Evolutionary conservation across 371 early-diverging fungal species (phyloP).

Genomic region (Lichtheimia ramosa): DNA sequence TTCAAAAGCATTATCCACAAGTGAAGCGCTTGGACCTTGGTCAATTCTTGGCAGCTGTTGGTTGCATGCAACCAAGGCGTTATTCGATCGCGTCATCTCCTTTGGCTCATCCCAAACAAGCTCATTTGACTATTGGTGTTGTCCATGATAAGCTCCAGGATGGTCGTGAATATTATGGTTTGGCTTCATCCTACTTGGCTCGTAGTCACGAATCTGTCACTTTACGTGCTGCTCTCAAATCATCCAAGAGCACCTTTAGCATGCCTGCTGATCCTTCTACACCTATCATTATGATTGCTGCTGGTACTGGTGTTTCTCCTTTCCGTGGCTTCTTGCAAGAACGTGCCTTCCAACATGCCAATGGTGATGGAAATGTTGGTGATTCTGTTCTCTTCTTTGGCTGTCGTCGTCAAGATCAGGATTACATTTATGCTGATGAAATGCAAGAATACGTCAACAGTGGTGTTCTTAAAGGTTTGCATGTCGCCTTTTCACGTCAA

Average conservation of each 20-base stretch:
- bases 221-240: slow-evolving; percentile 40
- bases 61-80: slow-evolving; percentile 52
- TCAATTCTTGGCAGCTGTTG: slow-evolving; percentile 47
- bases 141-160: slow-evolving; percentile 40
- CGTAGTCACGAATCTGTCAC: background rate
- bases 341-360: slow-evolving; percentile 27
- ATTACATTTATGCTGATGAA: slow-evolving; percentile 75
- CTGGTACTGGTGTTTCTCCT: slow-evolving; percentile 89
- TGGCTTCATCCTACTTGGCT: slow-evolving; percentile 40
- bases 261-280: slow-evolving; percentile 34
- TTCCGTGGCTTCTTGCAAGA: slow-evolving; percentile 80
- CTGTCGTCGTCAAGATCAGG: slow-evolving; percentile 68
- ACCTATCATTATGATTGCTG: slow-evolving; percentile 60
- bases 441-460: slow-evolving; percentile 48
- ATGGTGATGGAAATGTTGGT: slow-evolving; percentile 24
- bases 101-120: slow-evolving; percentile 20
- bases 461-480: slow-evolving; percentile 54
- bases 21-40: slow-evolving; percentile 44
- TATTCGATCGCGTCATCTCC: slow-evolving; percentile 60
- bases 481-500: slow-evolving; percentile 72
- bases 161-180: slow-evolving; percentile 40
- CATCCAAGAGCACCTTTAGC: slow-evolving; percentile 39
- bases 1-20: slow-evolving; percentile 42
- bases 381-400: slow-evolving; percentile 75
- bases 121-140: slow-evolving; percentile 42